Evolutionary conservation across 2,329 filamentous ascomycete genomes (phyloP).

Genomic region (Botrytis aclada): DNA sequence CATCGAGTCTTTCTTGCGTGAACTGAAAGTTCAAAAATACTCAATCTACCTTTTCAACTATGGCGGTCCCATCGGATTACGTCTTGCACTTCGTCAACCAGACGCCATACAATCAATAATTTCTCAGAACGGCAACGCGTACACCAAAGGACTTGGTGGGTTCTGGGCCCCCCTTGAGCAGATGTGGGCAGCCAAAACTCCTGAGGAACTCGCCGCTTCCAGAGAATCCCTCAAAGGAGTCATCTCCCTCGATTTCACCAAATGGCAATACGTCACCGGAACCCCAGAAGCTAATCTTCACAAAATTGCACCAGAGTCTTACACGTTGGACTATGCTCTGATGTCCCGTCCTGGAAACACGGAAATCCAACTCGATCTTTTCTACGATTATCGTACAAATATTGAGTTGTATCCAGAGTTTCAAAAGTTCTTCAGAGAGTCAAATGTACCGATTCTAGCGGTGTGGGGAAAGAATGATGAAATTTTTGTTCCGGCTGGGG

Average conservation of each 20-base stretch:
- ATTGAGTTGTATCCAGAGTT: slow-evolving; percentile 52
- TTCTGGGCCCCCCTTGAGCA: slow-evolving; percentile 29
- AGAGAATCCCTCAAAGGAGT: not conserved
- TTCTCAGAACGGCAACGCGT: slow-evolving; percentile 61
- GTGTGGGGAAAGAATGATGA: slow-evolving; percentile 57
- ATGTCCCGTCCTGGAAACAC: slow-evolving; percentile 49
- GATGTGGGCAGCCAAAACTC: slow-evolving; percentile 25
- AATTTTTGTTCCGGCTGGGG: slow-evolving; percentile 50
- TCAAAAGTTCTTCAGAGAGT: slow-evolving; percentile 52
- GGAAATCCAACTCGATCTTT: slow-evolving; percentile 54
- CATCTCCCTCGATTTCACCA: slow-evolving; percentile 27
- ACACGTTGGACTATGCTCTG: slow-evolving; percentile 50
- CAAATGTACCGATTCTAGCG: slow-evolving; percentile 52
- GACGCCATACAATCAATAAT: slow-evolving; percentile 51
- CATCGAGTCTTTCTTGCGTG: slow-evolving; percentile 48
- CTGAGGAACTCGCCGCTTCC: slow-evolving; percentile 22
- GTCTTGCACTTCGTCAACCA: slow-evolving; percentile 50
- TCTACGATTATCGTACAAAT: slow-evolving; percentile 57
- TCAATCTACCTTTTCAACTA: slow-evolving; percentile 63
- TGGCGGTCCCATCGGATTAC: slow-evolving; percentile 54
- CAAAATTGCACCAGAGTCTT: slow-evolving; percentile 28
- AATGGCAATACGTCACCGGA: slow-evolving; percentile 31
- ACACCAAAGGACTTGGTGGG: slow-evolving; percentile 51
- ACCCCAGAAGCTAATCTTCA: not conserved
- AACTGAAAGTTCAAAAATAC: slow-evolving; percentile 47